These are phyloP conservation scores for Epichloe festucae DNA, from an alignment of 2,329 filamentous ascomycete genomes.

Conservation along the genomic window DNA sequence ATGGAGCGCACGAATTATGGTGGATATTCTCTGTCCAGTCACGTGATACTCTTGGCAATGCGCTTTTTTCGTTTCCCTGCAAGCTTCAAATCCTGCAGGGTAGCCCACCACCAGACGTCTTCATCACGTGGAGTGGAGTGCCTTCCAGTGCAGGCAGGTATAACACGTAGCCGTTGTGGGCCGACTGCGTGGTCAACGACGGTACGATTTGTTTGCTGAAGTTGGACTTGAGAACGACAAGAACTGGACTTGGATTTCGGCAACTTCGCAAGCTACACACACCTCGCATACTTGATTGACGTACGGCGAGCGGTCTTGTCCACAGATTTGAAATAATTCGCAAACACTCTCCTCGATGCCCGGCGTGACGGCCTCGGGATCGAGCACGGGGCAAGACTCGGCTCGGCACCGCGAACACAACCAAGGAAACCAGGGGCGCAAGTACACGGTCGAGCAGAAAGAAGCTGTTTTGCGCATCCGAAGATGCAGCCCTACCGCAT, in stretches of 20 bases:
- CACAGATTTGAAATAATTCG: neutral
- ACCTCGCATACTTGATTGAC: neutral
- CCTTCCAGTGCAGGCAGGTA: neutral
- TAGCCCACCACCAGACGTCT: neutral
- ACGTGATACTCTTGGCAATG: neutral
- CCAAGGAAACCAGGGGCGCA: slow-evolving; percentile 61
- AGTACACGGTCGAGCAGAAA: slow-evolving; percentile 83
- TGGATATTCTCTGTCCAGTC: neutral
- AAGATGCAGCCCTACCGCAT: slow-evolving; percentile 71
- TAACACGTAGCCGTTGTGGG: neutral
- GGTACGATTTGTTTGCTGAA: neutral
- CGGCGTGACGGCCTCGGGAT: slow-evolving; percentile 41
- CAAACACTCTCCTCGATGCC: slow-evolving; percentile 15
- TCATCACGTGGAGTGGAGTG: neutral
- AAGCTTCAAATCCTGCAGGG: too few relatives aligned
- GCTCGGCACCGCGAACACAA: slow-evolving; percentile 52
- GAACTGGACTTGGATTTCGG: too few relatives aligned
- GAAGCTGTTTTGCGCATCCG: slow-evolving; percentile 82
- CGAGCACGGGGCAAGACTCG: slow-evolving; percentile 30
- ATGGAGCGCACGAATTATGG: neutral
- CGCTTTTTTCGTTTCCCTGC: too few relatives aligned
- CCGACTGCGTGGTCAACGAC: neutral
- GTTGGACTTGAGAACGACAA: neutral
- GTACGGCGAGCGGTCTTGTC: neutral
- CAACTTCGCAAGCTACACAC: too few relatives aligned